phyloP scores from a whole-genome alignment of 2,329 filamentous ascomycete species.

The Verticillium klebahnii region DNA sequence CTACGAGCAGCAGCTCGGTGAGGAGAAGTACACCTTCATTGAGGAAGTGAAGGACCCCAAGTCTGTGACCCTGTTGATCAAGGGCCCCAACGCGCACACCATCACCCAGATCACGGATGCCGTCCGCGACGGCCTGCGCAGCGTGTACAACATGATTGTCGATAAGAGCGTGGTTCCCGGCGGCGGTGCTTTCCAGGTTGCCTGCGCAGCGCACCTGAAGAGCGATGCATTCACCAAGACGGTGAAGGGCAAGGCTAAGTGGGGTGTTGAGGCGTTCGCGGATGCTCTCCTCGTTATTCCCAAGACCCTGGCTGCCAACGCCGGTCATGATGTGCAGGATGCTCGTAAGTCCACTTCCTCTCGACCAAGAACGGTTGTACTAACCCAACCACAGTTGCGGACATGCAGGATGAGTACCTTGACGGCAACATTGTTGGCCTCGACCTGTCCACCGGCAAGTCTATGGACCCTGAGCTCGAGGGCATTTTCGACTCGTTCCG shows the following conservation, averaged over 20 bases:
- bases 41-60: conserved; percentile 99
- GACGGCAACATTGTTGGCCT: conserved; percentile 85
- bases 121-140: conserved; percentile 88
- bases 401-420: conserved; percentile 76
- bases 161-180: conserved; percentile 93
- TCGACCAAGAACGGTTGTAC: conserved; percentile 9
- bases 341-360: conserved; percentile 59
- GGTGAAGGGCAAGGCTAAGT: conserved; percentile 97
- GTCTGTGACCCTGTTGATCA: conserved; percentile 95
- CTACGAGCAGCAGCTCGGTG: conserved; percentile 94
- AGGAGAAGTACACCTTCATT: conserved; percentile 98
- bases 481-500: conserved; percentile 96
- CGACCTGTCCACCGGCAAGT: conserved; percentile 79
- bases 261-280: conserved; percentile 89
- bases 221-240: conserved; percentile 83
- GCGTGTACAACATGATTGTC: conserved; percentile 99
- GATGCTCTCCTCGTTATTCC: conserved; percentile 94
- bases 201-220: conserved; percentile 80
- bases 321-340: conserved; percentile 95
- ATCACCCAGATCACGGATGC: conserved; percentile 97
- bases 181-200: conserved; percentile 92
- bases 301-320: conserved; percentile 94
- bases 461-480: conserved; percentile 91
- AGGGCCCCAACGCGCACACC: conserved; percentile 94
- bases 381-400: conserved; percentile 58